Base-by-base conservation (phyloP, 352 stramenopile genomes). In the Globisporangium nagaii region DNA sequence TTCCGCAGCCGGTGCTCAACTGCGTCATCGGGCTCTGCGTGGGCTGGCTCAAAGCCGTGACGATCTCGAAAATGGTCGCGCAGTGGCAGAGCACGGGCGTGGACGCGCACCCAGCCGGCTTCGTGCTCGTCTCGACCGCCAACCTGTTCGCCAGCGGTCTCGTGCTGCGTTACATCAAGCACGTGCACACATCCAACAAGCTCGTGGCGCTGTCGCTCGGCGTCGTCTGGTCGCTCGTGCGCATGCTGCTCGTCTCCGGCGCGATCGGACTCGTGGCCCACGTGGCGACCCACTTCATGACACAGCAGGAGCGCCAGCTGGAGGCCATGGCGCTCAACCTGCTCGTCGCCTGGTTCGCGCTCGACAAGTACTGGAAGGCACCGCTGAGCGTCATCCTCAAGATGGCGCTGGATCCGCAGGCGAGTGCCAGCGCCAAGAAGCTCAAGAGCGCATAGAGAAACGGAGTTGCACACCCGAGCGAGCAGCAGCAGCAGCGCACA, bases 41-140 rank as follows among this genome's bases (percentile, higher is more conserved):
- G 43, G 80, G 77, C 54, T 90, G 79, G 79, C 59, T 88, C 45
- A 90, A 90, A 65, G 73, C 79, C 51, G 65, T 87, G 51, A 87
- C 70, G 54, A 86, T 83, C 50, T 63, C 75, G 27, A 85, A 81
- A 46, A 65, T 88, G 40, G 79, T 86, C 35, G 58, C 69, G 48
- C 70, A 86, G 51, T 90, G 79, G 79, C 44, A 60, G 31, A 63
- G 76, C 39, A 25, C 56, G n/a, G 62, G 66, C 27, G 65, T 65
- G 2, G 45, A 60, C n/a, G 73, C 75, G 1, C 79, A 89, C 51
- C 75, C 76, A 5, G 25, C 78, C 10, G 68, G 62, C n/a, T 90
- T 90, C 44, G 58, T 88, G 35, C 47, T 79, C 9, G 60, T 87
- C 30, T 87, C 67, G 19, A 81, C 75, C 25, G 75, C 77, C 40